phyloP scores from a whole-genome alignment of 306 rosid genomes.

The Quercus suber region DNA sequence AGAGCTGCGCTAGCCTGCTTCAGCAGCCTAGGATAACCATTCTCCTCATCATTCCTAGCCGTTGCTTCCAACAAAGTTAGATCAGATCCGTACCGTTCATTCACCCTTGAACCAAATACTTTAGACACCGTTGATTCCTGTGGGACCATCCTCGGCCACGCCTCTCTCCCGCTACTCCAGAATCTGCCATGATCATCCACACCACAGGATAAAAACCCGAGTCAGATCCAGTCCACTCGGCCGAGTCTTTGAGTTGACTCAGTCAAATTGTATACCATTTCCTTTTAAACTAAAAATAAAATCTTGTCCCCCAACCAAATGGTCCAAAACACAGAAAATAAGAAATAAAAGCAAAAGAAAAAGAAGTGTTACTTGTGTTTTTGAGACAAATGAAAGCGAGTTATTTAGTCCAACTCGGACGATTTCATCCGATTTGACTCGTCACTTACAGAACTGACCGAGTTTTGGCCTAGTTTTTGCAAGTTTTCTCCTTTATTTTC shows the following conservation, averaged over 20 bases:
- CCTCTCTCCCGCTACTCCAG: constrained; percentile 75
- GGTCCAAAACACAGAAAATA: too few relatives aligned
- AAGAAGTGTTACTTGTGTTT: background rate
- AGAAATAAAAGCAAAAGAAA: too few relatives aligned
- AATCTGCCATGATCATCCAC: constrained; percentile 31
- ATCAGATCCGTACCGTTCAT: constrained; percentile 69
- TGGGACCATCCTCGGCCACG: constrained; percentile 92
- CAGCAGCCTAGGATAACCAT: constrained; percentile 52
- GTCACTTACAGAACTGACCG: background rate
- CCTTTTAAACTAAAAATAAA: too few relatives aligned
- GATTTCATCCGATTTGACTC: background rate
- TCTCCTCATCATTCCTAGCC: constrained; percentile 46
- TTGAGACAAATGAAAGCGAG: background rate
- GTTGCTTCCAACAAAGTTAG: constrained; percentile 75
- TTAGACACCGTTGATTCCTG: constrained; percentile 71
- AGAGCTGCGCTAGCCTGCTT: constrained; percentile 76
- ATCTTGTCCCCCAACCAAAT: too few relatives aligned
- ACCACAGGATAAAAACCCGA: background rate
- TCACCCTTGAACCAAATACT: constrained; percentile 72
- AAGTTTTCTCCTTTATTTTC: background rate
- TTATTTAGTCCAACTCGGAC: background rate
- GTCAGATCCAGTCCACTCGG: background rate
- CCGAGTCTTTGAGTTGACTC: background rate
- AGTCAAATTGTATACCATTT: background rate
- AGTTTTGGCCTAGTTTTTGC: background rate